A percentile compares a stretch with the other conserved stretches of the same genome.
phyloP scores from a whole-genome alignment of 805 yeast species.

The Wickerhamiella domercqiae region DNA sequence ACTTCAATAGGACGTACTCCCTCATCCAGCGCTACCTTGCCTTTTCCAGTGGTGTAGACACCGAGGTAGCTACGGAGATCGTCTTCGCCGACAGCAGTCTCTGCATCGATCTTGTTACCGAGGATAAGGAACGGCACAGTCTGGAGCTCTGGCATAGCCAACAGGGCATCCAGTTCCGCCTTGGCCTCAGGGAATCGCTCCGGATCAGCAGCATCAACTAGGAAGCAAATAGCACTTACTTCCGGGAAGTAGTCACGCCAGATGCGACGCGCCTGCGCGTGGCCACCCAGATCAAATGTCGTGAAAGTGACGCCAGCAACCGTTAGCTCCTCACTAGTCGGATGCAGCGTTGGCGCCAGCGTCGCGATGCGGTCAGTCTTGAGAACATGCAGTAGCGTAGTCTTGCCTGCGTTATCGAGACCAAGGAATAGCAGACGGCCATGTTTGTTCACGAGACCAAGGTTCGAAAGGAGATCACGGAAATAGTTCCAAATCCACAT shows the following conservation, averaged over 20 bases:
- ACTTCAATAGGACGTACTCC: slow-evolving; percentile 84
- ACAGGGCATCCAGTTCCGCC: slow-evolving; percentile 84
- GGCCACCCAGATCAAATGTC: slow-evolving; percentile 97
- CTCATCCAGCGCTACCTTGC: slow-evolving; percentile 41
- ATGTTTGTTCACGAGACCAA: slow-evolving; percentile 84
- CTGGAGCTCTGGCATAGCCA: slow-evolving; percentile 79
- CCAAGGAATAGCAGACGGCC: slow-evolving; percentile 93
- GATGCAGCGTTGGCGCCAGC: slow-evolving; percentile 94
- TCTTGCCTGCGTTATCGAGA: slow-evolving; percentile 95
- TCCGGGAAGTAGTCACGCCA: slow-evolving; percentile 99
- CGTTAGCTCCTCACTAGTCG: slow-evolving; percentile 92
- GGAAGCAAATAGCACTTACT: slow-evolving; percentile 90
- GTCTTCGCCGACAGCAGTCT: slow-evolving; percentile 86
- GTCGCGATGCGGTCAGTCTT: slow-evolving; percentile 95
- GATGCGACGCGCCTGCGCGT: slow-evolving; percentile 94
- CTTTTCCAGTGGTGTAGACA: slow-evolving; percentile 82
- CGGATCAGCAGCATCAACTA: slow-evolving; percentile 94
- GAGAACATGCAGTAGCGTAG: slow-evolving; percentile 72
- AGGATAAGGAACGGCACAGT: slow-evolving; percentile 83
- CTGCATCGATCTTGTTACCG: slow-evolving; percentile 94
- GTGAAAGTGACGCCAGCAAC: slow-evolving; percentile 95
- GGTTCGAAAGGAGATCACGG: slow-evolving; percentile 61
- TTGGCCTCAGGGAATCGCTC: slow-evolving; percentile 90
- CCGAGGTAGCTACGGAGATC: slow-evolving; percentile 86
- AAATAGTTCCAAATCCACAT: slow-evolving; percentile 39